Conservation (phyloP, 352 stramenopile species). For the Aphanomyces euteiches region DNA sequence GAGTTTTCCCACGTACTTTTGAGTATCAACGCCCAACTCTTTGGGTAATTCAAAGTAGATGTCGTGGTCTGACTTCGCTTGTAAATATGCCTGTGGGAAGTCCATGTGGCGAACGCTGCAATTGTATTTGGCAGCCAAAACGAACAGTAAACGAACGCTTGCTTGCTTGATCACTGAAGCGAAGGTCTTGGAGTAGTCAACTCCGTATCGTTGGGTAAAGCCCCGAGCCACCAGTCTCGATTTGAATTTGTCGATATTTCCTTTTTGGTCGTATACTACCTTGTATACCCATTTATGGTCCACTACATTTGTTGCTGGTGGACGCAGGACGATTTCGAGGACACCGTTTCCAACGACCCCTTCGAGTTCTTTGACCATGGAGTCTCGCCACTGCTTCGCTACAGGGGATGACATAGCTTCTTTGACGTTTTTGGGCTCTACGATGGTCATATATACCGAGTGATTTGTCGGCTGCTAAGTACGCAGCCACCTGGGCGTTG, state of each 20-base stretch:
- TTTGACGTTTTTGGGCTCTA: not conserved
- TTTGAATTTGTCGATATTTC: constrained; percentile 40
- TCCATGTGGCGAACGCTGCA: constrained; percentile 33
- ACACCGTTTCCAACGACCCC: constrained; percentile 5
- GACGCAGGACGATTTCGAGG: constrained; percentile 14
- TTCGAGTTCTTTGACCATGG: constrained; percentile 29
- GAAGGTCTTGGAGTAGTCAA: constrained; percentile 44
- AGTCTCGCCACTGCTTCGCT: constrained; percentile 16
- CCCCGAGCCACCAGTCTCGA: constrained; percentile 37
- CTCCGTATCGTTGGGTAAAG: constrained; percentile 34
- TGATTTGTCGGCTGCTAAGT: not conserved
- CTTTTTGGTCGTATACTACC: constrained; percentile 39
- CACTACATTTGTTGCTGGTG: constrained; percentile 1
- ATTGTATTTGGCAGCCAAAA: constrained; percentile 8
- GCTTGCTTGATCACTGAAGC: constrained; percentile 32
- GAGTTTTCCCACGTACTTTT: constrained; percentile 26
- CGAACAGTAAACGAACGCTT: constrained; percentile 24
- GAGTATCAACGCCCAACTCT: not conserved
- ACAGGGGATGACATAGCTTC: constrained; percentile 5
- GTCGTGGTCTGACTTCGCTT: constrained; percentile 31
- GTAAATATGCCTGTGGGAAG: constrained; percentile 40
- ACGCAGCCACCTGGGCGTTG: not conserved
- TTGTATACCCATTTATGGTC: constrained; percentile 40
- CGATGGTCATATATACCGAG: not conserved
- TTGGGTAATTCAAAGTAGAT: constrained; percentile 34